phyloP scores from a whole-genome alignment of 2,329 filamentous ascomycete species.

The Xylaria digitata region DNA sequence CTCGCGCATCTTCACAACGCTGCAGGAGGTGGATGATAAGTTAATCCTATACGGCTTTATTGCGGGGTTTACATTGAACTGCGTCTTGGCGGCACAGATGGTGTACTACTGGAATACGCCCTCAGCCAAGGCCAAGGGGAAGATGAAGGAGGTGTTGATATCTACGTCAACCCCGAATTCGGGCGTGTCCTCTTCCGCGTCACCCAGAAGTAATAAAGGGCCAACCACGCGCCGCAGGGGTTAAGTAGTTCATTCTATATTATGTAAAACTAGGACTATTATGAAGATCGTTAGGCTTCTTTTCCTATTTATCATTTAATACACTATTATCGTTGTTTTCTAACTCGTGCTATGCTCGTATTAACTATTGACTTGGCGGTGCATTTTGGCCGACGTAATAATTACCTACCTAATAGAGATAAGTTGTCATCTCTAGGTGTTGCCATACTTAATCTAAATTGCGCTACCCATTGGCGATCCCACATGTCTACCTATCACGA shows the following conservation, averaged over 20 bases:
- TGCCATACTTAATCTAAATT: conserved; percentile 32
- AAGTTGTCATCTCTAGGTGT: conserved; percentile 24
- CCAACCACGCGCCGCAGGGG: conserved; percentile 58
- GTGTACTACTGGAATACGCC: conserved; percentile 93
- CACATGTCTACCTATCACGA: conserved; percentile 3
- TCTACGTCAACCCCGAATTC: conserved; percentile 43
- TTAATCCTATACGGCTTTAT: conserved; percentile 95
- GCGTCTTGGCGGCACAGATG: conserved; percentile 89
- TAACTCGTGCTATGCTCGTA: not conserved
- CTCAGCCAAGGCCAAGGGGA: conserved; percentile 56
- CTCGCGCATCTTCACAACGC: conserved; percentile 94
- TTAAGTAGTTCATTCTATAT: conserved; percentile 39
- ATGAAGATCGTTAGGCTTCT: not conserved
- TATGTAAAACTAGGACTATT: not conserved
- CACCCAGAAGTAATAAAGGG: conserved; percentile 54
- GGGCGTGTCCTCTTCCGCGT: conserved; percentile 46
- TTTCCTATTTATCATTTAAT: conserved; percentile 21
- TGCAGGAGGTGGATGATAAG: conserved; percentile 97
- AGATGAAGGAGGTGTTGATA: conserved; percentile 52
- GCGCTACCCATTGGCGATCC: conserved; percentile 13
- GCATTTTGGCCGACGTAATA: not conserved
- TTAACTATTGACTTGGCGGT: conserved; percentile 16
- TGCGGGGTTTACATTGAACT: conserved; percentile 89
- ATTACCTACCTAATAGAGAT: conserved; percentile 30
- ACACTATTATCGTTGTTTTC: conserved; percentile 6